phyloP scores from a whole-genome alignment of 345 rosid species.

The Citrus glauca region DNA sequence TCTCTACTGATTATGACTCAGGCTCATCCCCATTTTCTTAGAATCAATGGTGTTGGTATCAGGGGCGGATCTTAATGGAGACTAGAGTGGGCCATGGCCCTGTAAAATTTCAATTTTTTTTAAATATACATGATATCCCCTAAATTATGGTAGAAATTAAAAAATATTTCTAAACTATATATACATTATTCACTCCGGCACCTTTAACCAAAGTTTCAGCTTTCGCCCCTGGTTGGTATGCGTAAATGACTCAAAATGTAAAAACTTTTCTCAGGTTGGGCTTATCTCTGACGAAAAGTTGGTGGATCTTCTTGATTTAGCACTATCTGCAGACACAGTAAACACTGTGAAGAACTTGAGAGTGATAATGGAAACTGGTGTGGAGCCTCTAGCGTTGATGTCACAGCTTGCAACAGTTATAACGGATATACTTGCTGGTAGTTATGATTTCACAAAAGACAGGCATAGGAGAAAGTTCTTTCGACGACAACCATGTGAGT shows the following conservation, averaged over 20 bases:
- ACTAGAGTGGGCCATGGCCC: no score
- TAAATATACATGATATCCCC: no score
- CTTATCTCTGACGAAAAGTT: constrained; percentile 92
- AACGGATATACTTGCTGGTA: constrained; percentile 92
- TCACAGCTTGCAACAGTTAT: constrained; percentile 96
- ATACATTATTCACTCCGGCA: no score
- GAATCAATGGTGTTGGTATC: constrained; percentile 5
- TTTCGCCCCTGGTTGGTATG: background rate
- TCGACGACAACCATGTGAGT: constrained; percentile 74
- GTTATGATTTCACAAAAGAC: constrained; percentile 80
- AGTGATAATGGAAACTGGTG: constrained; percentile 86
- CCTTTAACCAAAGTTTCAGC: no score
- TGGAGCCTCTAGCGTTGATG: constrained; percentile 95
- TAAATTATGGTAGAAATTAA: no score
- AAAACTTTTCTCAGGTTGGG: constrained; percentile 60
- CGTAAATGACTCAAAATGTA: constrained; percentile 12
- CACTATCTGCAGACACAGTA: constrained; percentile 96
- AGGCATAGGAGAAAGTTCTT: constrained; percentile 73
- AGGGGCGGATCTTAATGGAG: no score
- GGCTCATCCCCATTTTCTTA: background rate
- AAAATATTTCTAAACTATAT: no score
- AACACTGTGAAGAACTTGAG: constrained; percentile 95
- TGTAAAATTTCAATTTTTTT: no score
- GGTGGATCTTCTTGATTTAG: constrained; percentile 98
- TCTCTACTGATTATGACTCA: background rate